Evolutionary conservation across 805 yeast genomes (phyloP), one percentile per base, ranked within the genome.

Genomic region (Vanderwaltozyma tropicalis): DNA sequence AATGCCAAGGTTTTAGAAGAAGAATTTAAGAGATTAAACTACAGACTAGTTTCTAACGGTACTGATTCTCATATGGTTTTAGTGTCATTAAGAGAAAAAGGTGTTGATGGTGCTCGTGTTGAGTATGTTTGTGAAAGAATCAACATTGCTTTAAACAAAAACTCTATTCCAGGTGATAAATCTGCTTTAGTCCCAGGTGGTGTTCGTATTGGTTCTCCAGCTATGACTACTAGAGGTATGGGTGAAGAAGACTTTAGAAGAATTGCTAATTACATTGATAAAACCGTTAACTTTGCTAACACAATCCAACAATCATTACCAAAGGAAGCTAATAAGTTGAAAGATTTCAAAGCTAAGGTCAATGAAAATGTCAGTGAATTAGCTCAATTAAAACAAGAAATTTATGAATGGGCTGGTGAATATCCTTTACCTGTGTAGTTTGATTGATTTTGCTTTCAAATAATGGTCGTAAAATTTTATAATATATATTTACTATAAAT

Each of bases 161-260:
- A 92, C 76, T 80, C 98, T 33, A 86, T 89, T 48, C 97, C 98
- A 46, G 96, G 96, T 60, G 98, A 89, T 68, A 85, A 82, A 66
- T 82, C 94, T 32, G 97, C 97, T 38, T 73, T 89, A 47, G 89
- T 87, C 47, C 97, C 98, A 61, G 89, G 94, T 53, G 98, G 98
- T 62, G 77, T 89, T 48, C 83, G 98, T 69, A 81, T 89, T 45
- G 98, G 98, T 58, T 83, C 98, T 36, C 98, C 98, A 48, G 96
- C 96, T 41, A 89, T 89, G 97, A 77, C 96, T 47, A 85, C 96
- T 42, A 85, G 98, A 70, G 98, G 98, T 49, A 76, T 87, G 53
- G 83, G 87, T 42, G 87, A 83, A 62, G 79, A 69, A 42, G 96
- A 92, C 60, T 92, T 89, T 64, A 72, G 64, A 52, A 76, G 72